Conservation (phyloP, 164 flowering plant genomes). For the Vitis labrusca region DNA sequence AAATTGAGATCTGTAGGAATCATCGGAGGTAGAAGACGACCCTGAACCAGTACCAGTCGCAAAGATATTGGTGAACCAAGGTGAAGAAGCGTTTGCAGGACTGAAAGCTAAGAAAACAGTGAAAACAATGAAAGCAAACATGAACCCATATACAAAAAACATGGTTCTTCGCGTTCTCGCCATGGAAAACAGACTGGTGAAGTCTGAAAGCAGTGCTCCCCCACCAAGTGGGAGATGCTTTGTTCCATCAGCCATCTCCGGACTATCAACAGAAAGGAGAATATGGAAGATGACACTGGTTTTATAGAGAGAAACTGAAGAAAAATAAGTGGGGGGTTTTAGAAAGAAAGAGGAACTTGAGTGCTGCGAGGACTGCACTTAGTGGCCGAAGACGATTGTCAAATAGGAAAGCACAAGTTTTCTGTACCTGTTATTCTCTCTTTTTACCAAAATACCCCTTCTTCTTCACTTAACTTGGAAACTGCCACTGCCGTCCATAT, state of each 20-base stretch:
- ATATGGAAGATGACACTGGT: not conserved
- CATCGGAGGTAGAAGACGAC: constrained; percentile 12
- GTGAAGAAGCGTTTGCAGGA: constrained; percentile 55
- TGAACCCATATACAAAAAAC: constrained; percentile 54
- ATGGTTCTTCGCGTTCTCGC: constrained; percentile 46
- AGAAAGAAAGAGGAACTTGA: too few relatives aligned
- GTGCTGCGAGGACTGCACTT: too few relatives aligned
- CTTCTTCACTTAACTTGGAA: too few relatives aligned
- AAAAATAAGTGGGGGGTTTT: constrained; percentile 1
- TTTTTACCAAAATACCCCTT: too few relatives aligned
- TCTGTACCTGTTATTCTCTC: too few relatives aligned
- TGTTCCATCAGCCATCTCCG: constrained; percentile 52
- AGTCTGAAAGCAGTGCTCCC: constrained; percentile 41
- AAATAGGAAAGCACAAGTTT: too few relatives aligned
- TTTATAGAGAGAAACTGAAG: constrained; percentile 9
- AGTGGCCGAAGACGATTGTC: too few relatives aligned
- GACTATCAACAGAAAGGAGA: not conserved
- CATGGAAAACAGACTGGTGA: constrained; percentile 35
- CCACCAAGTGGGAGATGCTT: constrained; percentile 43
- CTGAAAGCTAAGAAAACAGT: constrained; percentile 63
- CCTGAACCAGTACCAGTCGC: constrained; percentile 1
- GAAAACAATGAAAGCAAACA: constrained; percentile 58
- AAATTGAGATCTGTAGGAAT: constrained; percentile 38
- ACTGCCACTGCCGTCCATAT: too few relatives aligned
- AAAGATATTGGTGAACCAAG: constrained; percentile 61